These are phyloP conservation scores for Nosema muscidifuracis DNA, from an alignment of 371 early-diverging fungal genomes.

Conservation along the genomic window DNA sequence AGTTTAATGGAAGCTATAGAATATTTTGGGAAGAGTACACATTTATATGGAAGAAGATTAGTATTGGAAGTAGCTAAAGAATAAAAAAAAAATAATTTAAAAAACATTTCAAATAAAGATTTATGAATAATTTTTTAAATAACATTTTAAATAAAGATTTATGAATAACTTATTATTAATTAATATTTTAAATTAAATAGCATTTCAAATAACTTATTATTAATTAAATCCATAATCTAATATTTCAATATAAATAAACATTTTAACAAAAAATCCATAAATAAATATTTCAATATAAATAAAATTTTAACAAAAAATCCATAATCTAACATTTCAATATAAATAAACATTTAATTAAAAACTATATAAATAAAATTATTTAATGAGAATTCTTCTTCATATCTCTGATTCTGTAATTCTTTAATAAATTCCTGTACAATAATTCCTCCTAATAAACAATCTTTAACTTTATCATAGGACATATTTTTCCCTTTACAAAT, in stretches of 20 bases:
- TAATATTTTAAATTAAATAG: too few species aligned
- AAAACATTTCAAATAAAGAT: too few species aligned
- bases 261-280: neutral
- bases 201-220: too few species aligned
- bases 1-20: constrained; percentile 81
- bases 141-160: too few species aligned
- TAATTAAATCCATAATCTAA: too few species aligned
- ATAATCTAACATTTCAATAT: neutral
- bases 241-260: neutral
- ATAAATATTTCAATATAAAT: neutral
- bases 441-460: constrained; percentile 49
- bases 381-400: neutral
- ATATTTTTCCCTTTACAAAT: neutral
- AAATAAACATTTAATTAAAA: neutral
- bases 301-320: neutral
- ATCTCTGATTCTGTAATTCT: constrained; percentile 18
- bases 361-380: neutral
- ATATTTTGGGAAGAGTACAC: constrained; percentile 73
- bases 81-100: constrained; percentile 17
- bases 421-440: constrained; percentile 49
- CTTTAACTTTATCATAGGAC: constrained; percentile 1
- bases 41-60: constrained; percentile 92
- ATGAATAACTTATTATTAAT: too few species aligned
- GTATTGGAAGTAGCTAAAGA: constrained; percentile 69
- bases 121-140: too few species aligned